Evolutionary conservation across 1,284 basidiomycete genomes (phyloP), one percentile per base, ranked within the genome.

Genomic region (Boletus subluridellus): DNA sequence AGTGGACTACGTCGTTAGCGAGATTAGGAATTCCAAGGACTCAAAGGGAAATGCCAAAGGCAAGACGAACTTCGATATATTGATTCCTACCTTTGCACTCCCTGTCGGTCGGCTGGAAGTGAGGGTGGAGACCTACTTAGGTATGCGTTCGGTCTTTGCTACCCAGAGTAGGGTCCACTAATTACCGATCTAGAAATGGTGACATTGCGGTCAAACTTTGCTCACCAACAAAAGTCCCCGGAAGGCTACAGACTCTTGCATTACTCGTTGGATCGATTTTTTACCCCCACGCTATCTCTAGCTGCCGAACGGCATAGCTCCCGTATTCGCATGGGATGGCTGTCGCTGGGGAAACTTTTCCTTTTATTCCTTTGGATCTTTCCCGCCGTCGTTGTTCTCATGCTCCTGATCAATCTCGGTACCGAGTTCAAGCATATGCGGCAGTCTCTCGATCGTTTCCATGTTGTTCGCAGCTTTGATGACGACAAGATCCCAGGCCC

Each of bases 21-120:
- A 63, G 35, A 37, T 41, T 28, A 47, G n/a, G n/a, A 28, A 47
- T 24, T 9, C 55, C 56, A 60, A 53, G 49, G 67, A 67, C 54
- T 56, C 46, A 32, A 78, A 77, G 63, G 72, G 66, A 60, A 75
- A 73, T 52, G 66, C 61, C 51, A 74, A 68, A 63, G 65, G 65
- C 47, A 70, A 63, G 38, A 66, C 70, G 12, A 64, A 66, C 6
- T 58, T 86, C 37, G 72, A 81, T 60, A 70, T 90, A 24, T 73
- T 89, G 49, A 69, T 92, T 48, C 89, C 89, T 5, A 82, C 82
- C 17, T 92, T 92, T 67, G 72, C 82, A 7, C 70, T 89, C 26
- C 82, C 86, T 12, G 76, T 92, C 48, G 85, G 84, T 37, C 77
- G 79, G 64, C 73, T 90, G 59, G 83, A 87, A 64, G 85, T 89